Base-by-base conservation (phyloP, 2,329 filamentous ascomycete genomes). In the Paecilomyces formosus region DNA sequence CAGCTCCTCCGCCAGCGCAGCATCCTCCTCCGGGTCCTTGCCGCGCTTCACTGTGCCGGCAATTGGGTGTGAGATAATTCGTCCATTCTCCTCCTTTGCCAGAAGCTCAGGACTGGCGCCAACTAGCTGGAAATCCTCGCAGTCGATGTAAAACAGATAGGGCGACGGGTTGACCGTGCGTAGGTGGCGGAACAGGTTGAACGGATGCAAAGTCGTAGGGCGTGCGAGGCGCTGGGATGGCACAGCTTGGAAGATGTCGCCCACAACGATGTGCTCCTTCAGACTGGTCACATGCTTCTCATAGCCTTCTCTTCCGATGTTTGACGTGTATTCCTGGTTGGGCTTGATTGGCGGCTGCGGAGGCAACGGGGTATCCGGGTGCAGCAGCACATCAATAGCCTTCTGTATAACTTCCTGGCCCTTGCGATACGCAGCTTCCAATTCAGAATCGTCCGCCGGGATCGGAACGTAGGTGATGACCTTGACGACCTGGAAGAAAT, bases 81-180 rank as follows among this genome's bases (percentile, higher is more conserved):
- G 85, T 26, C 92, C 90, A 45, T 82, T 83, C 70, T 96, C 92
- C 64, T 89, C 87, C 78, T 97, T 97, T 69, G 96, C 93, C 53
- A 99, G 85, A 61, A 97, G 84, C 77, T 99, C 94, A 1, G 94
- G 94, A 59, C 90, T 96, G 45, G 94, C 94, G 60, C 94, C 94
- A 12, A 99, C 88, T 64, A 99, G 92, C 72, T 97, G 90, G 77
- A 99, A 97, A 69, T 90, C 88, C 60, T 84, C 83, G 77, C 93
- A 97, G 73, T 94, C 87, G 61, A 99, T 85, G 77, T 92, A 99
- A 81, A 99, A 99, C 35, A 99, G 85, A 76, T 99, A 99, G 0
- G 94, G 94, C 8, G 92, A 96, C 0, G 94, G 94, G 72, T 99
- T 99, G 69, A 97, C 90, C n/a, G 91, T 96, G 62, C 94, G 90